A percentile compares a stretch with the other conserved stretches of the same genome.
These are phyloP conservation scores for Penicillium sp. DNA, from an alignment of 2,329 filamentous ascomycete genomes.

Conservation along the genomic window DNA sequence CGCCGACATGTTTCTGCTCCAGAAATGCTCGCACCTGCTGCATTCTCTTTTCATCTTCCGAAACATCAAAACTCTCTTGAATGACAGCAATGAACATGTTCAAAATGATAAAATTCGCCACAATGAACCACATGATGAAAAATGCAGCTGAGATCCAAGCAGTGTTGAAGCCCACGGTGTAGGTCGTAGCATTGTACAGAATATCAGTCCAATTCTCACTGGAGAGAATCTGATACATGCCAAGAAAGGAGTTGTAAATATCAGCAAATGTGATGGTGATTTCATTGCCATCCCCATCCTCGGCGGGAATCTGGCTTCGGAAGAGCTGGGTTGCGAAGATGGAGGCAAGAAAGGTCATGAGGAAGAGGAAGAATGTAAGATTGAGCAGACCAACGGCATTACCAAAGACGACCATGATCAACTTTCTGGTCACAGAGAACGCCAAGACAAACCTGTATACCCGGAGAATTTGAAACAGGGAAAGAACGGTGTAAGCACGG, in stretches of 20 bases:
- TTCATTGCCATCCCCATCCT: slow-evolving; percentile 56
- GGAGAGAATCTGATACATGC: slow-evolving; percentile 95
- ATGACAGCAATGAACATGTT: slow-evolving; percentile 99
- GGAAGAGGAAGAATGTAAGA: slow-evolving; percentile 90
- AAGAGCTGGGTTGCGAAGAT: slow-evolving; percentile 94
- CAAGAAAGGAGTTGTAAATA: slow-evolving; percentile 92
- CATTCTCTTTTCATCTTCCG: slow-evolving; percentile 93
- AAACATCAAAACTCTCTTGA: slow-evolving; percentile 98
- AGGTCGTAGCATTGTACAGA: slow-evolving; percentile 72
- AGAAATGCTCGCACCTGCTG: slow-evolving; percentile 95
- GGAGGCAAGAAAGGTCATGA: slow-evolving; percentile 87
- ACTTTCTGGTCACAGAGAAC: slow-evolving; percentile 75
- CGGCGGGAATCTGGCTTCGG: slow-evolving; percentile 68
- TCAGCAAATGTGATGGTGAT: slow-evolving; percentile 74
- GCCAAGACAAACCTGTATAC: slow-evolving; percentile 88
- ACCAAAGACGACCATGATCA: slow-evolving; percentile 80
- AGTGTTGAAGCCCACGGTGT: slow-evolving; percentile 60
- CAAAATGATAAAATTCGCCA: slow-evolving; percentile 89
- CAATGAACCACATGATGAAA: slow-evolving; percentile 89
- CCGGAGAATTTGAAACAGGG: slow-evolving; percentile 85
- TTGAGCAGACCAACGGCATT: slow-evolving; percentile 91
- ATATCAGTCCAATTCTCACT: slow-evolving; percentile 94
- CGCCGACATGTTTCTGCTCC: slow-evolving; percentile 78
- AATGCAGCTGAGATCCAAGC: slow-evolving; percentile 91
- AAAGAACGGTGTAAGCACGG: slow-evolving; percentile 76